phyloP scores from a whole-genome alignment of 1,284 basidiomycete genomes.

The Grifola frondosa region DNA sequence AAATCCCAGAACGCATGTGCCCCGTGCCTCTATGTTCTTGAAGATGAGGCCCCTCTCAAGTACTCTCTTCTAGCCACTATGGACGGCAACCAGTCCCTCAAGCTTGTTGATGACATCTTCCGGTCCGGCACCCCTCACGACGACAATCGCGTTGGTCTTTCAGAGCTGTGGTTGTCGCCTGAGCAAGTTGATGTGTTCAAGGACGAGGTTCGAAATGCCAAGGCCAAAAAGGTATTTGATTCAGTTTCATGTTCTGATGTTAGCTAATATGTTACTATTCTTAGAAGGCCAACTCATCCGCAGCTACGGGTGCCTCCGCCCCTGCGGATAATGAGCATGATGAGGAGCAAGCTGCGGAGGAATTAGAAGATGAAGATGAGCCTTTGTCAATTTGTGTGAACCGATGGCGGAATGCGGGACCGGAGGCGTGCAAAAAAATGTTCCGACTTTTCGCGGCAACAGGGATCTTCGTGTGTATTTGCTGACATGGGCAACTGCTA shows the following conservation, averaged over 20 bases:
- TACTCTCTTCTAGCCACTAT: slow-evolving; percentile 21
- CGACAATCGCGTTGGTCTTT: slow-evolving; percentile 7
- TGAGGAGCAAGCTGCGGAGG: too few species aligned
- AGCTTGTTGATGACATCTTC: slow-evolving; percentile 16
- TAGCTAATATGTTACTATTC: too few species aligned
- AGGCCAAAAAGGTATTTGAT: not conserved
- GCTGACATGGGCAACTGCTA: slow-evolving; percentile 33
- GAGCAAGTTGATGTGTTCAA: slow-evolving; percentile 22
- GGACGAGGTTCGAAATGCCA: not conserved
- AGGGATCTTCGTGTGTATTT: slow-evolving; percentile 33
- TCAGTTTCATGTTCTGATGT: too few species aligned
- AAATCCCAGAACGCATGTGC: slow-evolving; percentile 26
- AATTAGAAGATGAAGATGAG: not conserved
- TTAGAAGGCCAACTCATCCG: too few species aligned
- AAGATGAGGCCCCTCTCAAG: slow-evolving; percentile 21
- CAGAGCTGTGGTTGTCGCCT: slow-evolving; percentile 14
- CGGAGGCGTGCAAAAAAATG: slow-evolving; percentile 27
- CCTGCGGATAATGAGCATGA: too few species aligned
- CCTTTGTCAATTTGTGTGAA: slow-evolving; percentile 8
- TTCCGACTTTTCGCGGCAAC: slow-evolving; percentile 31
- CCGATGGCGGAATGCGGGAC: slow-evolving; percentile 14
- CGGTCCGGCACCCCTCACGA: slow-evolving; percentile 1
- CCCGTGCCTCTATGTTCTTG: slow-evolving; percentile 25
- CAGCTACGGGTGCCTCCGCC: too few species aligned
- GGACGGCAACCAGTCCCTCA: slow-evolving; percentile 34